phyloP scores from a whole-genome alignment of 768 basidiomycete genomes.

The Tylopilus sp. region DNA sequence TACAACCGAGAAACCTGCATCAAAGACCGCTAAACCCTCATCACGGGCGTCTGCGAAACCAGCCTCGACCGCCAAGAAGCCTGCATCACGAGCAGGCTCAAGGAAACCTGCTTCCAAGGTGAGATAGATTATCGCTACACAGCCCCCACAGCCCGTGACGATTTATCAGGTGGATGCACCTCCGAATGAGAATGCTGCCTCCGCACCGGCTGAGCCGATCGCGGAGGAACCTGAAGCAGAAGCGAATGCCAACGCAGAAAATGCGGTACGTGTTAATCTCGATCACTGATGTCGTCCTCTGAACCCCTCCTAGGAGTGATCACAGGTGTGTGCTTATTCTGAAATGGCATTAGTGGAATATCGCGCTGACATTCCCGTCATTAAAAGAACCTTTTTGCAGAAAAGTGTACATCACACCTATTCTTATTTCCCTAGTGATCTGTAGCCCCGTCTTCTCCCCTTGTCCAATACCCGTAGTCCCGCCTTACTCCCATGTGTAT shows the following conservation, averaged over 20 bases:
- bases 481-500: constrained; percentile 4
- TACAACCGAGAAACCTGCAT: constrained; percentile 39
- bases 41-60: constrained; percentile 41
- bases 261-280: constrained; percentile 16
- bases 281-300: background rate
- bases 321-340: constrained; percentile 11
- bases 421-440: constrained; percentile 31
- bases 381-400: constrained; percentile 22
- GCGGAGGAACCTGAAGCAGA: constrained; percentile 52
- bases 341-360: constrained; percentile 12
- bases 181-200: constrained; percentile 37
- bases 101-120: constrained; percentile 68
- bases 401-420: constrained; percentile 33
- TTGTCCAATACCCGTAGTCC: constrained; percentile 16
- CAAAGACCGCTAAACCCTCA: constrained; percentile 38
- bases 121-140: constrained; percentile 5
- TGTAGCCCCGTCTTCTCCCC: constrained; percentile 21
- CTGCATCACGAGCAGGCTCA: constrained; percentile 54
- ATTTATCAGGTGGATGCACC: constrained; percentile 32
- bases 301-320: constrained; percentile 18
- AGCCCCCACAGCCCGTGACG: background rate
- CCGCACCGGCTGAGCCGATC: constrained; percentile 44
- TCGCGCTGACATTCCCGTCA: constrained; percentile 11
- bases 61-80: constrained; percentile 46
- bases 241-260: constrained; percentile 39